These are phyloP conservation scores for Osmanthus fragrans DNA, from an alignment of 257 asterid genomes.

Conservation along the genomic window DNA sequence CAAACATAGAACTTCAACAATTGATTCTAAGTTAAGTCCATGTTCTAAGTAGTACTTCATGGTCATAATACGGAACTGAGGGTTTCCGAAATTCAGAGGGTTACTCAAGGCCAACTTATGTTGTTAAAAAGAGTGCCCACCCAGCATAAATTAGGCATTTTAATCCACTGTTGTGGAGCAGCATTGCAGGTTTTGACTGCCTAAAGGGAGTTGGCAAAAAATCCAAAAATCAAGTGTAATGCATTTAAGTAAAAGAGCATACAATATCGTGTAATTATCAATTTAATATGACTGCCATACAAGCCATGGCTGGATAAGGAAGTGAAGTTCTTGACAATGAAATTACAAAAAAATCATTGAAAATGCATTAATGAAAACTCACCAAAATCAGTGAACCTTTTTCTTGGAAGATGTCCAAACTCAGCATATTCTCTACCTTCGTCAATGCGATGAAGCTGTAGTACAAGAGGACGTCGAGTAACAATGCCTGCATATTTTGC, in stretches of 20 bases:
- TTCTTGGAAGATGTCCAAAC: slow-evolving; percentile 90
- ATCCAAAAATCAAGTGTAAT: background rate
- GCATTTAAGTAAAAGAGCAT: background rate
- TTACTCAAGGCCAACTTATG: background rate
- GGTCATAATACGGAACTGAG: too few species aligned
- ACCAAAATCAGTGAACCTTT: slow-evolving; percentile 91
- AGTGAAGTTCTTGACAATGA: background rate
- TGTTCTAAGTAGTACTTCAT: too few species aligned
- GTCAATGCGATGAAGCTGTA: slow-evolving; percentile 88
- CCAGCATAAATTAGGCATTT: background rate
- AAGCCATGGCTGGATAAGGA: background rate
- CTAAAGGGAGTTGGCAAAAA: background rate
- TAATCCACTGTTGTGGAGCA: background rate
- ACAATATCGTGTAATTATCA: background rate
- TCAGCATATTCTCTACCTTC: slow-evolving; percentile 97
- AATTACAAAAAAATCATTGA: too few species aligned
- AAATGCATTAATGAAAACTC: slow-evolving; percentile 17
- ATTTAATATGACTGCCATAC: background rate
- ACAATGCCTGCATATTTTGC: slow-evolving; percentile 69
- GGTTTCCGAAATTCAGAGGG: background rate
- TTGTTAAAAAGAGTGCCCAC: background rate
- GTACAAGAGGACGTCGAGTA: slow-evolving; percentile 96
- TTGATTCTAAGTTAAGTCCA: too few species aligned
- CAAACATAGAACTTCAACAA: too few species aligned
- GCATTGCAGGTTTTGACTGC: background rate